Base-by-base conservation (phyloP, 2,329 filamentous ascomycete species). In the Paraphaeosphaeria sporulosa region DNA sequence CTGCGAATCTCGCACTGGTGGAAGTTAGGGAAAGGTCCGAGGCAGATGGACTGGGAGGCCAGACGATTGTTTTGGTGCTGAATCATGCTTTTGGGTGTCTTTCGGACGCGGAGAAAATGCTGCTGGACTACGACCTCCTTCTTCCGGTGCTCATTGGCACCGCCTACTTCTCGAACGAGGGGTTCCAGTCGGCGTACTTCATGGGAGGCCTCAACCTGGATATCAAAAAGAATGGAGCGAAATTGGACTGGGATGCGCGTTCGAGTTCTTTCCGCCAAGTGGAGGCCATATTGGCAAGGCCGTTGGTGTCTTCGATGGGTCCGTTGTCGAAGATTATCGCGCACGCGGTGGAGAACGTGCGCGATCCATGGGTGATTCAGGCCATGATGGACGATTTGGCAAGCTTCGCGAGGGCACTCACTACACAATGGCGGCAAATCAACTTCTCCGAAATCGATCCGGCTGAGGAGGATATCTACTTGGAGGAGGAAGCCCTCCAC, bases 81-180 rank as follows among this genome's bases (percentile, higher is more conserved):
- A 92, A 90, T 66, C 92, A 93, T 72, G 88, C 88, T 1, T 94
- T 96, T 66, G 89, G 90, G 3, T 81, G 90, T 27, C 78, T 96
- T 8, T 87, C 89, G 0, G 85, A 89, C 54, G 75, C 79, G 3
- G 84, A 89, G 59, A 84, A 85, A 64, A 77, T 79, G 6, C 79
- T 83, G 49, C 74, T 96, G 42, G 83, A 93, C 68, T 90, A 89
- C 76, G 86, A 93, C 66, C 56, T 73, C 4, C 80, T 97, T 21
- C 81, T 97, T 10, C 91, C 92, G 0, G 81, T 91, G 0, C 80
- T 91, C 40, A 82, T 92, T 36, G 86, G 87, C 55, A 86, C 90
- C 0, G 85, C 92, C 10, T 89, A 89, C 7, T 89, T 89, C 44
- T 88, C 87, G 0, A 83, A 82, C 0, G 90, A 94, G 70, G 93